Evolutionary conservation across 2,329 filamentous ascomycete species (phyloP), one percentile per base, ranked within the genome.

Genomic region (Simplicillium sp.): DNA sequence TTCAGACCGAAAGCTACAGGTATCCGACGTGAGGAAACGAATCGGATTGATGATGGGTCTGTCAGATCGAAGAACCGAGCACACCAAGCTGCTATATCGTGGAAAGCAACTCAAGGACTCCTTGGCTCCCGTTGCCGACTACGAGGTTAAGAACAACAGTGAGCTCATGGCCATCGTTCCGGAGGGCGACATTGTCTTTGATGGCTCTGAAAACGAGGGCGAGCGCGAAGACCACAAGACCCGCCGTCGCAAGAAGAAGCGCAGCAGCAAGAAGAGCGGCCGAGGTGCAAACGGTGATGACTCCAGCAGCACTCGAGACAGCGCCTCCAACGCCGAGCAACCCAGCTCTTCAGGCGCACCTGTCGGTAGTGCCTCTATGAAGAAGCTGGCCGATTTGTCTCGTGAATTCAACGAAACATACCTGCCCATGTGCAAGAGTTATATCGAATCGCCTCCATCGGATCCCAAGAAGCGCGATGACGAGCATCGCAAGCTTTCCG

Each of bases 401-500:
- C 62, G 66, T 29, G 77, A 82, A 49, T 84, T 89, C 52, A 70
- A 74, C 35, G 68, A 65, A 20, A 72, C 78, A 40, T 74, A 84
- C 47, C 60, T 82, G n/a, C 83, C 84, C 1, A 57, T 81, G 7
- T 85, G 80, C 50, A 60, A 71, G 4, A 61, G 78, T 17, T 90
- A 78, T 55, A 70, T 73, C 15, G 65, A 63, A 6, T 65, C 70
- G 8, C 81, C 86, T 11, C 85, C 86, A 0, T 56, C 61, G 3
- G 82, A 87, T 39, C 54, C 64, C 32, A 80, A 81, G 58, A 87
- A 84, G 67, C 68, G 75, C 38, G 73, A 75, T 12, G 84, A 87
- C 29, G 83, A 89, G 54, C 82, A 90, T 57, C 80, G 82, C 56
- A 81, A 75, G 55, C 59, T 92, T 14, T 80, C 77, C 4, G 86